Base-by-base conservation (phyloP, 108 stramenopile genomes). In the Nannochloropsis gaditana region DNA sequence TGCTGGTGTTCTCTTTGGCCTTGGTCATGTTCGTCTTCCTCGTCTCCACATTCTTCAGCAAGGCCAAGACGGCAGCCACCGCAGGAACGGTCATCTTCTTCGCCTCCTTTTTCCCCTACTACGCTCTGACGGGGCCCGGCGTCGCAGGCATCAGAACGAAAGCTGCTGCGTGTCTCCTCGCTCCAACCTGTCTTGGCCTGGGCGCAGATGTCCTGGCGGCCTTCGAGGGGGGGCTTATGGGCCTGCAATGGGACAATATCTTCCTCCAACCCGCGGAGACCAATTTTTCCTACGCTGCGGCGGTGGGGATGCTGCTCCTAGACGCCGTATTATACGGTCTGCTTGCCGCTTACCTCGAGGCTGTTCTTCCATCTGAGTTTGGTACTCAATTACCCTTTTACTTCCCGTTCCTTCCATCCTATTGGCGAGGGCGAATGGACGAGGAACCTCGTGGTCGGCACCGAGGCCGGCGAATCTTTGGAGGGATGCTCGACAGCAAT, bases 261-360 rank as follows among this genome's bases (percentile, higher is more conserved):
- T n/a, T n/a, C 59, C n/a, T 79, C 15, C 44, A 81, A 80, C 41
- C 79, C 44, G 59, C 19, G 3, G 59, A 73, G 59, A 73, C 59
- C n/a, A 87, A 91, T 59, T 87, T 90, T 73, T n/a, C 86, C n/a
- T 91, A 90, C 81, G 45, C 45, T 31, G 11, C 42, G 41, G 84
- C 85, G 80, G 45, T 96, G 5, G 44, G 9, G 11, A 94, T 91
- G 90, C 82, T 99, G 80, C 19, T 93, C 43, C 45, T 93, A 41
- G 96, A 96, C 86, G 82, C 84, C 45, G 44, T 96, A 43, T 44
- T 97, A 9, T 98, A 95, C 93, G 94, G 93, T 17, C 21, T 94
- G 73, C 80, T 96, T 9, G 91, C 92, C 9, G 97, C 92, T 91
- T 99, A 99, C 85, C 90, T 95, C 11, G 95, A 97, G 79, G 90